phyloP scores from a whole-genome alignment of 257 asterid genomes.

The Cynanchum wilfordii region DNA sequence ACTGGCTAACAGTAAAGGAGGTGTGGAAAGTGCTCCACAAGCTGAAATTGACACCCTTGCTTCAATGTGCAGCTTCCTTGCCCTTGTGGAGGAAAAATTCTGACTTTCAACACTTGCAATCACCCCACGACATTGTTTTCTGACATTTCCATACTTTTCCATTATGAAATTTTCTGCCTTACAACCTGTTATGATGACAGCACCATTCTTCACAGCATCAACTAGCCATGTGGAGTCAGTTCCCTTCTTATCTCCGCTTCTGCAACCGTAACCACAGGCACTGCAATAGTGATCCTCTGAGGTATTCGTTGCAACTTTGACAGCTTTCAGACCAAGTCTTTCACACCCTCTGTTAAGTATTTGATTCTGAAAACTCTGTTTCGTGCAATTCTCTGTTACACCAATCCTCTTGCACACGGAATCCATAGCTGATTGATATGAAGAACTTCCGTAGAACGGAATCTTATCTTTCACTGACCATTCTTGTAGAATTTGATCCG shows the following conservation, averaged over 20 bases:
- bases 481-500: constrained; percentile 58
- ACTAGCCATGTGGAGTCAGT: constrained; percentile 78
- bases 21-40: constrained; percentile 74
- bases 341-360: constrained; percentile 59
- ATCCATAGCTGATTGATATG: constrained; percentile 77
- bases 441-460: constrained; percentile 42
- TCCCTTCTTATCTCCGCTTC: constrained; percentile 80
- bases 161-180: constrained; percentile 55
- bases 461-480: constrained; percentile 57
- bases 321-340: constrained; percentile 61
- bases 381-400: constrained; percentile 45
- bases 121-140: constrained; percentile 62
- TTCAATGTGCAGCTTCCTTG: constrained; percentile 46
- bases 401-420: constrained; percentile 64
- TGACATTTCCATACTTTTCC: constrained; percentile 16
- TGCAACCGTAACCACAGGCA: constrained; percentile 85
- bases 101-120: constrained; percentile 39
- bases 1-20: constrained; percentile 64
- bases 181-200: constrained; percentile 70
- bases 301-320: constrained; percentile 51
- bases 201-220: constrained; percentile 71
- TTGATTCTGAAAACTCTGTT: constrained; percentile 73
- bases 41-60: constrained; percentile 61
- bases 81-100: neutral
- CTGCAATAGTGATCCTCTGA: constrained; percentile 79